phyloP scores from a whole-genome alignment of 2,329 filamentous ascomycete genomes.

The Xylariaceae sp. region DNA sequence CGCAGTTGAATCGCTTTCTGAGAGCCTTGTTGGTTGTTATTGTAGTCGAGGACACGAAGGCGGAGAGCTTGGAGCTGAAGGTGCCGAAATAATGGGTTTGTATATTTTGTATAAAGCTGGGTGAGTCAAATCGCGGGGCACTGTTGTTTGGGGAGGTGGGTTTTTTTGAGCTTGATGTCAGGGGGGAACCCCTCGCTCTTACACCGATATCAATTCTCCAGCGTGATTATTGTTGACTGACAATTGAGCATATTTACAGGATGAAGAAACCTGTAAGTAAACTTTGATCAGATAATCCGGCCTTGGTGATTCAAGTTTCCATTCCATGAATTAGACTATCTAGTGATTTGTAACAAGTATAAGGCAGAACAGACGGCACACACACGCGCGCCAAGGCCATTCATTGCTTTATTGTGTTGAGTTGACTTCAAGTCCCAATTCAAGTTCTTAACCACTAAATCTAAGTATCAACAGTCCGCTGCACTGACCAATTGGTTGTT shows the following conservation, averaged over 20 bases:
- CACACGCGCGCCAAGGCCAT: no score
- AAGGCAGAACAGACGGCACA: no score
- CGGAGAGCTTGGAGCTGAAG: not conserved
- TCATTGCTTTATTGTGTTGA: no score
- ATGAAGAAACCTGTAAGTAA: no score
- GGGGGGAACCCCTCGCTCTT: not conserved
- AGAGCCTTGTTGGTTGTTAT: not conserved
- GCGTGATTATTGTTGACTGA: not conserved
- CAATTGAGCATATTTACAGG: not conserved
- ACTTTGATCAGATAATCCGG: no score
- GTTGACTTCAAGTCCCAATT: no score
- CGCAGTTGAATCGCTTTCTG: not conserved
- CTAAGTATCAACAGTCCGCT: slow-evolving; percentile 6
- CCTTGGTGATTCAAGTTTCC: no score
- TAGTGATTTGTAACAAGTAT: no score
- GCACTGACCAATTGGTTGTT: not conserved
- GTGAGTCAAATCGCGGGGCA: slow-evolving; percentile 32
- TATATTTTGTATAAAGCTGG: no score
- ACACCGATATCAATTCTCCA: not conserved
- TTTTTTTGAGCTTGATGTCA: slow-evolving; percentile 12
- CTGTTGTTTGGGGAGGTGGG: slow-evolving; percentile 4
- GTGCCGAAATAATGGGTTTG: not conserved
- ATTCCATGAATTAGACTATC: no score
- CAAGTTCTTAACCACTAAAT: not conserved
- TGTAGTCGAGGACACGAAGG: not conserved